Base-by-base conservation (phyloP, 1,284 basidiomycete species). In the Ustilago nuda region DNA sequence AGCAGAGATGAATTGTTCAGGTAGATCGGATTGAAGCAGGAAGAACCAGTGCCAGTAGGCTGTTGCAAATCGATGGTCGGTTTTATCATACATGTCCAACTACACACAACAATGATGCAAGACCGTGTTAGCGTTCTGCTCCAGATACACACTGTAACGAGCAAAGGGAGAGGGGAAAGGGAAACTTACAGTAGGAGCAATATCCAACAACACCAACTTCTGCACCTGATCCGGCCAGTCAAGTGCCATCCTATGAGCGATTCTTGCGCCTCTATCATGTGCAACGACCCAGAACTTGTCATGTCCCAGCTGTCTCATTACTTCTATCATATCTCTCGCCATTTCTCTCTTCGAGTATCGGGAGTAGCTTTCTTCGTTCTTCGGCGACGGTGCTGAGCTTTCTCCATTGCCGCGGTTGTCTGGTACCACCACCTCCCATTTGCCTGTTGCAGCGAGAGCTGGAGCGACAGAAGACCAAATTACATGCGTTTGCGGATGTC, bases 221-320 rank as follows among this genome's bases (percentile, higher is more conserved):
- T 73, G 57, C 7, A 87, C 80, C 2, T 56, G 70, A 1, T 80
- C 70, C 1, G 85, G 85, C 58, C 84, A 72, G 73, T 87, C 87
- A 1, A 87, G 60, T 0, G 80, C 84, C 27, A 87, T 63, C 13
- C 87, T 79, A 76, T 87, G 87, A 2, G 86, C 82, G 8, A 87
- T 86, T 45, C 87, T 76, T 3, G 83, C 87, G n/a, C 87, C 87
- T n/a, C 87, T 73, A 69, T 87, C 87, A 63, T 87, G 87, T 0
- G 77, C 84, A 2, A 87, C 71, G 7, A 87, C 59, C 15, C 66
- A 67, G 72, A 87, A 87, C 9, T 65, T 60, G 27, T 80, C 78
- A 41, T 71, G 59, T 9, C 85, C 84, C 15, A 86, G 67, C 19
- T 78, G 61, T n/a, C 78, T 62, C 87, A 87, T 87, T 13, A 87